Conservation (phyloP, 805 yeast species). For the Lachancea mirantina region DNA sequence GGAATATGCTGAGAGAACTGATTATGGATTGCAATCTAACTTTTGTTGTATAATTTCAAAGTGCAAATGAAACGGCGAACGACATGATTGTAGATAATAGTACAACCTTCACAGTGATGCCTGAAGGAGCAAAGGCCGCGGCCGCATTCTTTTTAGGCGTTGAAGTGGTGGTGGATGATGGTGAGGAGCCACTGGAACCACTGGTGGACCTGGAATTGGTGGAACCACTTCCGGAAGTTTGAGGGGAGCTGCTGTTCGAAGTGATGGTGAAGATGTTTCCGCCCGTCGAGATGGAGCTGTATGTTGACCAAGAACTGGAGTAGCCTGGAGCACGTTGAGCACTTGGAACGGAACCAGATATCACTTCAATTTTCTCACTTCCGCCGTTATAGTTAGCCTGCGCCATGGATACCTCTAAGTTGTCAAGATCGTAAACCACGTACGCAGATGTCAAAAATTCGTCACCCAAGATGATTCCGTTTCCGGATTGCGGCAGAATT, state of each 20-base stretch:
- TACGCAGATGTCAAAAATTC: slow-evolving; percentile 52
- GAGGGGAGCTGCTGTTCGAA: slow-evolving; percentile 1
- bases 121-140: too few relatives aligned
- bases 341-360: slow-evolving; percentile 35
- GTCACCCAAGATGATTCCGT: slow-evolving; percentile 44
- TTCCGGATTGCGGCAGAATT: slow-evolving; percentile 25
- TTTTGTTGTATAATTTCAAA: too few relatives aligned
- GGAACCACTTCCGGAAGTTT: slow-evolving; percentile 5
- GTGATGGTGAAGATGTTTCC: slow-evolving; percentile 24
- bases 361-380: slow-evolving; percentile 19
- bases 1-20: too few relatives aligned
- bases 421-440: slow-evolving; percentile 57
- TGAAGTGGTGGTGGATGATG: slow-evolving; percentile 8
- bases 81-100: too few relatives aligned
- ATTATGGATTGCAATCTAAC: too few relatives aligned
- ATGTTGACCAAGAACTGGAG: slow-evolving; percentile 37
- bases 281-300: slow-evolving; percentile 19
- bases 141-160: too few relatives aligned
- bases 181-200: slow-evolving; percentile 5
- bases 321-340: slow-evolving; percentile 44
- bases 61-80: too few relatives aligned
- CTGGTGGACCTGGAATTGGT: slow-evolving; percentile 5
- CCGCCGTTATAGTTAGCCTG: slow-evolving; percentile 31
- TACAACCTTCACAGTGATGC: too few relatives aligned
- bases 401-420: slow-evolving; percentile 49